phyloP scores from a whole-genome alignment of 2,329 filamentous ascomycete genomes.

The Myriosclerotinia curreyana region DNA sequence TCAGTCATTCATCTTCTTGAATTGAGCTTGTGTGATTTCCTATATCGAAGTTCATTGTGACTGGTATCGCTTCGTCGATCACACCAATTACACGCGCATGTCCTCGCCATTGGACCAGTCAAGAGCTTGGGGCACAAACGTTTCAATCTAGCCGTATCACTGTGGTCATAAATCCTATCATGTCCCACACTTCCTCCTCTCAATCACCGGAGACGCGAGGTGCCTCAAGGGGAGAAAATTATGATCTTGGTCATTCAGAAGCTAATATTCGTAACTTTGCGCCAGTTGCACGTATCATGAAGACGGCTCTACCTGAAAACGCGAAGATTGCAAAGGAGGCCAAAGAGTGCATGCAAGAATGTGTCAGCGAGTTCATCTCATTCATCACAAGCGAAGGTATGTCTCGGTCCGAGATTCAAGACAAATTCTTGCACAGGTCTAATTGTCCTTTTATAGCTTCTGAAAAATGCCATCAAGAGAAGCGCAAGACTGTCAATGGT shows the following conservation, averaged over 20 bases:
- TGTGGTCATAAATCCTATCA: conserved; percentile 43
- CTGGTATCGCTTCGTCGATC: conserved; percentile 50
- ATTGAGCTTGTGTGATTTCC: conserved; percentile 53
- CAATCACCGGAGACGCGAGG: conserved; percentile 47
- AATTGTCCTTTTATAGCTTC: conserved; percentile 62
- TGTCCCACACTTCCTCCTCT: conserved; percentile 58
- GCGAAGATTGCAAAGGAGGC: conserved; percentile 99
- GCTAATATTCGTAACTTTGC: conserved; percentile 94
- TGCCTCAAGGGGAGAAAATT: conserved; percentile 43
- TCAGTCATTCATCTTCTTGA: conserved; percentile 42
- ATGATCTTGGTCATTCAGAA: conserved; percentile 50
- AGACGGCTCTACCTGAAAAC: conserved; percentile 93
- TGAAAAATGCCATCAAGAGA: conserved; percentile 99
- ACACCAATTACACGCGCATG: conserved; percentile 43
- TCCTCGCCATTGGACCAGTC: conserved; percentile 36
- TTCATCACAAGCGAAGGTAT: conserved; percentile 99
- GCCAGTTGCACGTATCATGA: conserved; percentile 99
- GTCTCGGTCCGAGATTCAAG: conserved; percentile 39
- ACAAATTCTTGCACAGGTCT: conserved; percentile 26
- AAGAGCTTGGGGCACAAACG: conserved; percentile 36
- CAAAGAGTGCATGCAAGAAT: conserved; percentile 99
- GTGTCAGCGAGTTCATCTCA: conserved; percentile 98
- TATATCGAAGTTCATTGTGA: conserved; percentile 39
- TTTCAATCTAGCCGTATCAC: conserved; percentile 36
- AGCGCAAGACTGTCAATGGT: conserved; percentile 97